Evolutionary conservation across 495 filamentous ascomycete genomes (phyloP), one percentile per base, ranked within the genome.

Genomic region (Cudoniella acicularis): DNA sequence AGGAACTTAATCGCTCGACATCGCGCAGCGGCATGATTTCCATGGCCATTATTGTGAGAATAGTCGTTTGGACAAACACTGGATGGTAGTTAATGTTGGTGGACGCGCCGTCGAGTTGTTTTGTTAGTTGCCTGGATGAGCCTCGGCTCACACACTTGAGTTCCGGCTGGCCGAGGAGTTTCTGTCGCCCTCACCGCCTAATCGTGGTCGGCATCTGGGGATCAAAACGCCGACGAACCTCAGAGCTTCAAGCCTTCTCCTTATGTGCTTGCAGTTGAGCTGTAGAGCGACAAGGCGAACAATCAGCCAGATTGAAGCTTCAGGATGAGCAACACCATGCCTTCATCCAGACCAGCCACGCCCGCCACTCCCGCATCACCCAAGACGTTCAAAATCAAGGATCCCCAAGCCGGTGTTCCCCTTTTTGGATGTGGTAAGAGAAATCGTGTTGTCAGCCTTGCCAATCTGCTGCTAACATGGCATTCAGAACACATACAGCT

Each of bases 1-100:
- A 73, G 1, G 84, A 74, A 60, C 84, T 86, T 42, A 93, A 78
- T 48, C 83, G 77, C 66, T 87, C 79, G 42, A 89, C 75, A 55
- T 90, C 87, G 17, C 81, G 81, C 40, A 92, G 76, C 2, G 77
- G 68, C 17, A 71, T 65, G 2, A 79, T 67, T 51, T 74, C 59
- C 1, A 62, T 60, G n/a, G 65, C 65, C 65, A 67, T 67, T 56
- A 20, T 59, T 61, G 54, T 18, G 16, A 50, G 52, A 20, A 21
- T 21, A 21, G 2, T 57, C 46, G 20, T 46, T 41, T 2, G 18
- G 17, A 36, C 4, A 25, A 10, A 21, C 3, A 40, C 10, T 3
- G 16, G 25, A 16, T 30, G 10, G 13, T 41, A 6, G 51, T 43
- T 42, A 10, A 55, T 23, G 20, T 45, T 42, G 9, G 13, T 43